A percentile compares a stretch with the other conserved stretches of the same genome.
Conservation (phyloP, 805 yeast genomes). For the Yamadazyma laniorum region DNA sequence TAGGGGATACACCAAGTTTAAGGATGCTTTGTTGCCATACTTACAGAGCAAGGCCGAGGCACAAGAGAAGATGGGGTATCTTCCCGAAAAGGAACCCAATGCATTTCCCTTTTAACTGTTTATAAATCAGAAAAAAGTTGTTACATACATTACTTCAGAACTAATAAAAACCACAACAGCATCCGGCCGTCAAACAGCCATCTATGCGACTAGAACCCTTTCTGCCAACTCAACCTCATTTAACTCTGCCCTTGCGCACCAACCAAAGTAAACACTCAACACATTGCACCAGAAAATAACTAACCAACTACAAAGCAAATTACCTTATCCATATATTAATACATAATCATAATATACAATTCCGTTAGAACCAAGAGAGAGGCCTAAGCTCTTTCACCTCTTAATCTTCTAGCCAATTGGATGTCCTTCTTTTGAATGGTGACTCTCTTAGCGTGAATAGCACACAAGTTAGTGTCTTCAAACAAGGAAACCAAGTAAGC, state of each 20-base stretch:
- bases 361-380: constrained; percentile 7
- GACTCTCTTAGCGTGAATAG: constrained; percentile 52
- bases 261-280: too few relatives aligned
- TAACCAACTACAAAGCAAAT: too few relatives aligned
- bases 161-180: too few relatives aligned
- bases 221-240: too few relatives aligned
- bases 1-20: constrained; percentile 55
- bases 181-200: too few relatives aligned
- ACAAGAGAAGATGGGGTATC: constrained; percentile 45
- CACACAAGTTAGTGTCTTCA: constrained; percentile 52
- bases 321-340: constrained; percentile 15
- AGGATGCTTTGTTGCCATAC: constrained; percentile 55
- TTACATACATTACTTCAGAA: too few relatives aligned
- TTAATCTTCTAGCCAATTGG: constrained; percentile 51
- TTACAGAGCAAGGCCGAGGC: constrained; percentile 46
- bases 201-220: too few relatives aligned
- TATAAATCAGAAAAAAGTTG: not conserved
- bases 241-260: too few relatives aligned
- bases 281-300: too few relatives aligned
- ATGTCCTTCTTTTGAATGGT: constrained; percentile 51
- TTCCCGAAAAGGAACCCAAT: constrained; percentile 38
- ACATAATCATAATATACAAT: constrained; percentile 18
- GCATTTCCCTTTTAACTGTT: constrained; percentile 40
- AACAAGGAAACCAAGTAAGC: constrained; percentile 48
- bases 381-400: constrained; percentile 47